A percentile compares a stretch with the other conserved stretches of the same genome.
Evolutionary conservation across 768 basidiomycete species (phyloP).

Genomic region (Kondoa malvinella): DNA sequence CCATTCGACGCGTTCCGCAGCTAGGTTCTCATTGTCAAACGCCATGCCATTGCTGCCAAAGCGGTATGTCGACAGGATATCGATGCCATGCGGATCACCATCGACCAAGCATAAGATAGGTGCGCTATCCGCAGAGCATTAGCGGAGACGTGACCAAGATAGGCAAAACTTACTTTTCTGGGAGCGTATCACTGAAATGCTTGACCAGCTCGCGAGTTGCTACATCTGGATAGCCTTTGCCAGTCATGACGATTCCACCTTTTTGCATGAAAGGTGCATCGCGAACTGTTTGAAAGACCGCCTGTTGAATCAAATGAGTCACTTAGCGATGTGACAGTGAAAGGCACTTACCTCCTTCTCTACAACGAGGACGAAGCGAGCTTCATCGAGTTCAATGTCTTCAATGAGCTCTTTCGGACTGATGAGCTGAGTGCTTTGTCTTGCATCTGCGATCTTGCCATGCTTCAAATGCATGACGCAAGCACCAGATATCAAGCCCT

Average conservation of each 20-base stretch:
- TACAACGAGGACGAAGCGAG: conserved; percentile 66
- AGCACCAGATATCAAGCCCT: conserved; percentile 63
- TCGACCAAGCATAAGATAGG: conserved; percentile 70
- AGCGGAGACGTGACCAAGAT: background rate
- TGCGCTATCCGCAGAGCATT: conserved; percentile 39
- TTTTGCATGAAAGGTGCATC: conserved; percentile 37
- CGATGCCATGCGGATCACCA: conserved; percentile 76
- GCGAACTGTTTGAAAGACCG: conserved; percentile 75
- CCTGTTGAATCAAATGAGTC: conserved; percentile 38
- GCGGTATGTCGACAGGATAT: conserved; percentile 76
- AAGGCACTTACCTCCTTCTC: conserved; percentile 69
- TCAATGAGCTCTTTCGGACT: conserved; percentile 58
- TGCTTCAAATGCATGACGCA: conserved; percentile 38
- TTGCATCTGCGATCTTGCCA: conserved; percentile 5
- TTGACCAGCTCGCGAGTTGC: conserved; percentile 72
- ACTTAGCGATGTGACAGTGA: background rate
- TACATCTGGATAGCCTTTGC: conserved; percentile 92
- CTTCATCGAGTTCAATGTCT: conserved; percentile 41
- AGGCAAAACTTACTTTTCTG: conserved; percentile 38
- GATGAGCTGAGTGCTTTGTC: conserved; percentile 43
- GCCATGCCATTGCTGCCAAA: conserved; percentile 54
- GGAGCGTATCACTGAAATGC: conserved; percentile 50
- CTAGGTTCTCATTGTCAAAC: conserved; percentile 54
- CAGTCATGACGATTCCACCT: conserved; percentile 33
- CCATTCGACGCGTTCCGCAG: conserved; percentile 56